Base-by-base conservation (phyloP, 164 flowering plant genomes). In the Aristolochia contorta region DNA sequence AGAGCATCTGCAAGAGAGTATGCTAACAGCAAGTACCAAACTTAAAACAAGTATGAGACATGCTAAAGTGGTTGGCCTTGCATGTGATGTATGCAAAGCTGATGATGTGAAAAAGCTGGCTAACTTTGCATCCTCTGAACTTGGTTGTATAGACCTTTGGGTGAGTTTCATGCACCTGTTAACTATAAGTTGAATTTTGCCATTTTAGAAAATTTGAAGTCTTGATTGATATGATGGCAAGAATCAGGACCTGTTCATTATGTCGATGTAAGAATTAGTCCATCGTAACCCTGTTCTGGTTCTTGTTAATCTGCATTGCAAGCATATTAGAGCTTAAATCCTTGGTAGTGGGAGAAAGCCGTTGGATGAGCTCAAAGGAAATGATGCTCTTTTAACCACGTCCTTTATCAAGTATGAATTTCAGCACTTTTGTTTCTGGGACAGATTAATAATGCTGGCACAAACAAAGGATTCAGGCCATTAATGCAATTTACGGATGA, bases 401-500 rank as follows among this genome's bases (percentile, higher is more conserved):
- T 54, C 12, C 1, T 49, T 24, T 23, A 2, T 45, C 55, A 45
- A 47, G 63, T 49, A 56, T 73, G 21, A 73, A 37, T 4, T 37
- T 37, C 7, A 25, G 30, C n/a, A 16, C 12, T 19, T n/a, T 47
- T 62, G 23, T 67, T 58, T 59, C 33, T 69, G 67, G 59, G 32
- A 58, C 89, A 89, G 98, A 88, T 92, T 58, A 92, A 92, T 58
- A 92, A 92, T 75, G 98, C 98, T 25, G 98, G 98, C 52, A 79
- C 84, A 46, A 92, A 89, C 67, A 92, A 92, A 80, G 98, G 96
- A 21, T 92, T 92, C 63, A 80, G 96, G 65, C 98, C 98, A 13
- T 78, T 92, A 71, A 69, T 89, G 68, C 73, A 92, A 71, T 92
- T 92, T 59, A 71, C 78, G 58, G 89, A 92, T 74, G 91, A 87